A percentile compares a stretch with the other conserved stretches of the same genome.
Conservation (phyloP, 768 basidiomycete species). For the Macrolepiota albuminosa region DNA sequence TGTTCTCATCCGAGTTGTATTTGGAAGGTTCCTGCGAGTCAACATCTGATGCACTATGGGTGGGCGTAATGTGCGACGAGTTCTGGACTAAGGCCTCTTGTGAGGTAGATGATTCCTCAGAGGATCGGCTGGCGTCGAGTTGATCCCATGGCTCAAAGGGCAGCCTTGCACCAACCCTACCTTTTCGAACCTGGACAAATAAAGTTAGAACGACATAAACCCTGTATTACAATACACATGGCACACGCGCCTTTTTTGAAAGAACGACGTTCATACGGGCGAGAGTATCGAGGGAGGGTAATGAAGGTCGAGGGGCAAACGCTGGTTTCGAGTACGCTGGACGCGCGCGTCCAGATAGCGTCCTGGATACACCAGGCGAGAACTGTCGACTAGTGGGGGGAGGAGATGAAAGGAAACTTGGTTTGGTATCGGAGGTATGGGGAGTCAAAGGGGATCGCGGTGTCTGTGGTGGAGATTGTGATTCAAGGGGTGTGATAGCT, state of each 20-base stretch:
- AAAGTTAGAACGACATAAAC: background rate
- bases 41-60: constrained; percentile 17
- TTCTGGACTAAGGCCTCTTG: constrained; percentile 6
- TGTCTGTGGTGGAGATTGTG: constrained; percentile 11
- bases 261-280: constrained; percentile 43
- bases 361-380: constrained; percentile 10
- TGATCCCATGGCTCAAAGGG: constrained; percentile 54
- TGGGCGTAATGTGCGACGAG: background rate
- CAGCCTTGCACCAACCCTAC: constrained; percentile 45
- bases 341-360: constrained; percentile 19
- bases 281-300: constrained; percentile 48
- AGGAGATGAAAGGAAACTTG: constrained; percentile 14
- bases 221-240: constrained; percentile 1
- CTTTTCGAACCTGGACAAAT: constrained; percentile 39
- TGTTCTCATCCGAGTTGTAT: constrained; percentile 8
- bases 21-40: constrained; percentile 20
- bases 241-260: constrained; percentile 36
- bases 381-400: constrained; percentile 10
- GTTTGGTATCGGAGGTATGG: constrained; percentile 9
- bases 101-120: constrained; percentile 13
- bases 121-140: constrained; percentile 17
- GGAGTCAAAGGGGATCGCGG: constrained; percentile 27
- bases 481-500: constrained; percentile 10
- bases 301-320: constrained; percentile 42
- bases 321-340: constrained; percentile 46